phyloP scores from a whole-genome alignment of 192 early-diverging fungal species.

The Dissophora ornata region DNA sequence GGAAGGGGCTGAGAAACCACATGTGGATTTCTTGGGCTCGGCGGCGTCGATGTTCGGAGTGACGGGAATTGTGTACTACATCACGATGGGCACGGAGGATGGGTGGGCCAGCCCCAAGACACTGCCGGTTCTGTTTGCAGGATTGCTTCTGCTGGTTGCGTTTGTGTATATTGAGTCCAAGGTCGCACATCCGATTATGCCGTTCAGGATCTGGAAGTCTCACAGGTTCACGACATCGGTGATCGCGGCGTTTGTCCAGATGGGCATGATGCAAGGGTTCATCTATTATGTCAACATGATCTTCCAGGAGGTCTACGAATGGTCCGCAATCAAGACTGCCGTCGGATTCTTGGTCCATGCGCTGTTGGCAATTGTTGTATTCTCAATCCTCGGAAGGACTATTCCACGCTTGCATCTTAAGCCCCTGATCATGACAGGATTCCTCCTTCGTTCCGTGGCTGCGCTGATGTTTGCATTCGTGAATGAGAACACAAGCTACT shows the following conservation, averaged over 20 bases:
- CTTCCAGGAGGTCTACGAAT: constrained; percentile 60
- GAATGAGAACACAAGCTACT: constrained; percentile 19
- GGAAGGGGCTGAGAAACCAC: constrained; percentile 19
- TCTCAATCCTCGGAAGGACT: constrained; percentile 52
- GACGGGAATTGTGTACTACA: constrained; percentile 47
- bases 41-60: constrained; percentile 30
- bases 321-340: constrained; percentile 54
- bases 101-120: constrained; percentile 53
- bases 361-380: constrained; percentile 49
- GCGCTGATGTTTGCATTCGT: constrained; percentile 45
- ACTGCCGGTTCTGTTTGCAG: constrained; percentile 23
- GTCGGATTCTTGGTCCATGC: constrained; percentile 58
- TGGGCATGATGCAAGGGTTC: constrained; percentile 48
- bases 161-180: constrained; percentile 53
- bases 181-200: constrained; percentile 52
- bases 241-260: constrained; percentile 46
- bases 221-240: constrained; percentile 57
- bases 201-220: constrained; percentile 52
- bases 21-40: constrained; percentile 45
- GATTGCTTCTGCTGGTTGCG: constrained; percentile 21
- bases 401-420: constrained; percentile 34
- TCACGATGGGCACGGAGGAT: constrained; percentile 37
- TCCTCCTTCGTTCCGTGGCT: constrained; percentile 20
- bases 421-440: constrained; percentile 28
- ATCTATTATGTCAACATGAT: constrained; percentile 56